Evolutionary conservation across 176 grass and related monocot species (phyloP), one percentile per base, ranked within the genome.

Genomic region (Thinopyrum elongatum): DNA sequence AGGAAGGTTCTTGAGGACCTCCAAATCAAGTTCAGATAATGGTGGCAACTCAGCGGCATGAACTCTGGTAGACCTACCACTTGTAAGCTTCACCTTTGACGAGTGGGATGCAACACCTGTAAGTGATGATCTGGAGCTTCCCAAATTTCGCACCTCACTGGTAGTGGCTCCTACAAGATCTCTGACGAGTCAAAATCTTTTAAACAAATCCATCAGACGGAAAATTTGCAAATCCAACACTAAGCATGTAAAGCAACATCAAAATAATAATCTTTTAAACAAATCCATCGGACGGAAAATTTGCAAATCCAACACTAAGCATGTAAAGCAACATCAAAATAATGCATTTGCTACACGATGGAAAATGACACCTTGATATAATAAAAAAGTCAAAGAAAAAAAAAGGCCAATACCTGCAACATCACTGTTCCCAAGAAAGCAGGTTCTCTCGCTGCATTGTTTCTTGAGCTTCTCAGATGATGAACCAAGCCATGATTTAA

Each of bases 1-100:
- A 87, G 93, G 96, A 73, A 95, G 96, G 89, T 94, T 94, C 80
- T 88, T 92, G 58, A 95, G 76, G 83, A 98, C 91, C 27, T 98
- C 96, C 34, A 92, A 38, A 94, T 98, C 96, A 87, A 98, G 82
- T 87, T 90, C 34, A 7, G 79, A 83, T 74, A 98, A 72, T 86
- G 90, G 86, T 28, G 93, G 96, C 84, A 94, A 84, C 82, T 87
- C 84, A 51, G 69, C 78, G 30, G 78, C 81, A 78, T 76, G 70
- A 46, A 82, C 86, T 84, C 79, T 90, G 88, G 70, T 46, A 90
- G 90, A 82, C 80, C 84, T 85, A 77, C 39, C 68, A 87, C 77
- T 79, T 81, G 57, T 82, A 72, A 65, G 67, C 19, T 84, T 78
- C 29, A 23, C 29, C 70, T 81, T 39, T 31, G 76, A 73, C 51